Base-by-base conservation (phyloP, 2,329 filamentous ascomycete species). In the Aspergillus uvarum region DNA sequence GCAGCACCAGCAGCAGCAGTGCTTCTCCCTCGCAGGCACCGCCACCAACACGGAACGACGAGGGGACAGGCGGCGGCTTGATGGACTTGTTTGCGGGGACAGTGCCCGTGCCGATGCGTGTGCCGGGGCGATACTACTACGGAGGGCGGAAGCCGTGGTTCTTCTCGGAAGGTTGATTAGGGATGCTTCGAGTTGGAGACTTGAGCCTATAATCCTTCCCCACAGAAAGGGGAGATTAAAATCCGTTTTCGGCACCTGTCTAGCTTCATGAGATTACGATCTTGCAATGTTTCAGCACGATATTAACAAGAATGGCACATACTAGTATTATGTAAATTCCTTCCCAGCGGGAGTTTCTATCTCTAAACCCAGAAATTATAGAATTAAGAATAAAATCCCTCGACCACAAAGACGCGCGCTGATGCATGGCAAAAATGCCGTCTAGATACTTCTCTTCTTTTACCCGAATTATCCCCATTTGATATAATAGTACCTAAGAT, bases 21-120 rank as follows among this genome's bases (percentile, higher is more conserved):
- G 32, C 32, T 12, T 16, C 32, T 12, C 6, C 32, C 11, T 5
- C 32, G 11, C 32, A 35, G 32, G 11, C 11, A 16, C 32, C 12
- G 16, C 5, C 29, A 54, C 32, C 12, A 35, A 16, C 29, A 54
- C n/a, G 24, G 16, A 12, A 47, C 47, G 12, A 54, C 48, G 44
- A 35, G n/a, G 57, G 62, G 47, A 51, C 62, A 4, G 32, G 53
- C n/a, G 32, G 53, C n/a, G 19, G 64, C 35, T 59, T 72, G 12
- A 55, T 67, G 1, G 55, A 57, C n/a, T 65, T 74, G 16, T 81
- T 81, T 60, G 61, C 64, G n/a, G 62, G 65, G n/a, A 72, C 57
- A 2, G 67, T 82, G 11, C 80, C 79, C 1, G 73, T 82, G 16
- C 80, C 80, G 3, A 79, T 82, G 75, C 67, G 67, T 31, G 58